A percentile compares a stretch with the other conserved stretches of the same genome.
phyloP scores from a whole-genome alignment of 2,329 filamentous ascomycete genomes.

The Fusarium sp. region DNA sequence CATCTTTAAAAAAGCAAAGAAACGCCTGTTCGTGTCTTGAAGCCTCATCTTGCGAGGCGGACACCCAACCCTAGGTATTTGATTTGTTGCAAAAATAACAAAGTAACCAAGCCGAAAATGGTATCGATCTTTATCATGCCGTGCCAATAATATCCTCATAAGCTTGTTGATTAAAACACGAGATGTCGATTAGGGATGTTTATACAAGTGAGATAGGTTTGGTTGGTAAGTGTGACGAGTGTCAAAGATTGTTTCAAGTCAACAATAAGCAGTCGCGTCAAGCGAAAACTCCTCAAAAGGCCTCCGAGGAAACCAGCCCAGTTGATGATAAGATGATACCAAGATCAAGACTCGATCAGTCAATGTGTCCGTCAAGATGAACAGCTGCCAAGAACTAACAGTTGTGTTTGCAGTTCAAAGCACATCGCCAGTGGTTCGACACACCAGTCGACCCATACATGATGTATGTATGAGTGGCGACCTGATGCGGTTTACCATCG shows the following conservation, averaged over 20 bases:
- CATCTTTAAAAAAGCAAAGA: slow-evolving; percentile 57
- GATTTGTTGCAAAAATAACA: slow-evolving; percentile 47
- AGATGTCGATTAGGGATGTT: slow-evolving; percentile 63
- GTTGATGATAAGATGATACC: slow-evolving; percentile 58
- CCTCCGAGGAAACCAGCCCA: slow-evolving; percentile 55
- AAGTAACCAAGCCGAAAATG: slow-evolving; percentile 55
- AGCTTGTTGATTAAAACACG: slow-evolving; percentile 48
- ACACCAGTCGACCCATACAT: slow-evolving; percentile 50
- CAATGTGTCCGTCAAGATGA: slow-evolving; percentile 64
- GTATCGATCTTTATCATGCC: slow-evolving; percentile 61
- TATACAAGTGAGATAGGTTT: slow-evolving; percentile 57
- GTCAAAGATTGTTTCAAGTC: slow-evolving; percentile 45
- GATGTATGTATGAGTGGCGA: slow-evolving; percentile 49
- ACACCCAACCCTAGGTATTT: slow-evolving; percentile 48
- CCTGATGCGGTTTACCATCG: slow-evolving; percentile 62
- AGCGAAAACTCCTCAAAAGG: slow-evolving; percentile 42
- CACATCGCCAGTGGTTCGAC: slow-evolving; percentile 54
- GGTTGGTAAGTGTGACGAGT: slow-evolving; percentile 36
- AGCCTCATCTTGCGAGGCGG: slow-evolving; percentile 52
- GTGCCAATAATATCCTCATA: slow-evolving; percentile 55
- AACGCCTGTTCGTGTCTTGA: slow-evolving; percentile 58
- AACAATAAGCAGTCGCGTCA: slow-evolving; percentile 47
- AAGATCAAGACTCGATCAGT: slow-evolving; percentile 50
- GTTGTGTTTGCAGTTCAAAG: slow-evolving; percentile 52
- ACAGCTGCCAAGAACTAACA: slow-evolving; percentile 58